phyloP scores from a whole-genome alignment of 2,329 filamentous ascomycete genomes.

The Bipolaris gigantea region DNA sequence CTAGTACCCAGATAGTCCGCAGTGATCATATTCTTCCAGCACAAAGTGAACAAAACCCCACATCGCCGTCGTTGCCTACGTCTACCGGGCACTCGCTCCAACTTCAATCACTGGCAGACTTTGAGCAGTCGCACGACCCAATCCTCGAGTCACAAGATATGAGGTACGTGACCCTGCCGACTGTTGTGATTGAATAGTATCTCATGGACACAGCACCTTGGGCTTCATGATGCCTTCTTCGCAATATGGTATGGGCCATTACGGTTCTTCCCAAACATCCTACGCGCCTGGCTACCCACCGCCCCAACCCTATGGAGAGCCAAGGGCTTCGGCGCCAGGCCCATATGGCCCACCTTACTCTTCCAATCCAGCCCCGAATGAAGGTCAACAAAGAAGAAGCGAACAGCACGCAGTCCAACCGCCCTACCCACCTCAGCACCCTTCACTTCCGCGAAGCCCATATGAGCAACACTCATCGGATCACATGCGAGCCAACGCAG shows the following conservation, averaged over 20 bases:
- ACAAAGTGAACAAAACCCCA: constrained; percentile 18
- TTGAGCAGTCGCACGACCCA: constrained; percentile 26
- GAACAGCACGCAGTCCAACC: constrained; percentile 34
- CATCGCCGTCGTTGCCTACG: constrained; percentile 28
- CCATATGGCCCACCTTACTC: constrained; percentile 36
- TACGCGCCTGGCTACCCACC: constrained; percentile 40
- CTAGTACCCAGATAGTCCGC: constrained; percentile 14
- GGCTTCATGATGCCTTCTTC: constrained; percentile 47
- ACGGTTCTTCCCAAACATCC: constrained; percentile 35
- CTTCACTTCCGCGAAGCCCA: constrained; percentile 35
- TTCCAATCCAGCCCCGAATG: constrained; percentile 30
- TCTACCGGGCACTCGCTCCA: constrained; percentile 28
- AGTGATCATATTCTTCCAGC: constrained; percentile 18
- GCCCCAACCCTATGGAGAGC: constrained; percentile 35
- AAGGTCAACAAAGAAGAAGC: constrained; percentile 30
- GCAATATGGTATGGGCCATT: constrained; percentile 45
- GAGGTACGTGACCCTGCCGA: constrained; percentile 33
- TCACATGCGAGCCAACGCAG: constrained; percentile 34
- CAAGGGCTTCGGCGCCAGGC: constrained; percentile 30
- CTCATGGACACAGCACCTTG: constrained; percentile 40
- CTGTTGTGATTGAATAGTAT: background rate
- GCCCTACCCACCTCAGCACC: constrained; percentile 34
- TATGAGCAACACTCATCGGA: constrained; percentile 39
- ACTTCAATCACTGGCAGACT: constrained; percentile 22
- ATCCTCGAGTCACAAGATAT: constrained; percentile 41